Conservation (phyloP, 2,329 filamentous ascomycete genomes). For the Colletotrichum falcatum region DNA sequence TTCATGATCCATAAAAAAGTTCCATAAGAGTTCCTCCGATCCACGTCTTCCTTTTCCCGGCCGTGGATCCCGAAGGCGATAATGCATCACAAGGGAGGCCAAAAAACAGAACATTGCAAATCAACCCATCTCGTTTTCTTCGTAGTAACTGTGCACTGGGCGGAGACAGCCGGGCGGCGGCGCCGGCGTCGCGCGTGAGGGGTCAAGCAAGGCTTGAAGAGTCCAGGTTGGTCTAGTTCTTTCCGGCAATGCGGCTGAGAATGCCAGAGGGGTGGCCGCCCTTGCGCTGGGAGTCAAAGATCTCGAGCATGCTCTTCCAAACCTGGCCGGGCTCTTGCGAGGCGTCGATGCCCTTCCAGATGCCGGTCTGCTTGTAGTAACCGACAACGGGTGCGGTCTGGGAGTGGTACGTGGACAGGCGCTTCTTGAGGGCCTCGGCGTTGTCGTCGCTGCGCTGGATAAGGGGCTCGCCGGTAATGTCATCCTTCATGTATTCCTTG, state of each 20-base stretch:
- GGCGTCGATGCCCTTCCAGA: slow-evolving; percentile 96
- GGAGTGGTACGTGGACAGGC: slow-evolving; percentile 89
- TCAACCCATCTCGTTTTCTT: slow-evolving; percentile 8
- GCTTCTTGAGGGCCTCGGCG: slow-evolving; percentile 94
- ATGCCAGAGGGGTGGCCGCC: slow-evolving; percentile 52
- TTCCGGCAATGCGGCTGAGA: slow-evolving; percentile 52
- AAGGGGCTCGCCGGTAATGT: slow-evolving; percentile 94
- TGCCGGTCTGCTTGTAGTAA: slow-evolving; percentile 97
- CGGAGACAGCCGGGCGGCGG: background rate
- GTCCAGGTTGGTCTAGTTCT: slow-evolving; percentile 45
- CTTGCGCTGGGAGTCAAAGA: slow-evolving; percentile 69
- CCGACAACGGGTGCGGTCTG: slow-evolving; percentile 93
- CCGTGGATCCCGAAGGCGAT: slow-evolving; percentile 6
- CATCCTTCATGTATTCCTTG: slow-evolving; percentile 93
- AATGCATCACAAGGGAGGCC: slow-evolving; percentile 2
- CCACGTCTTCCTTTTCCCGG: slow-evolving; percentile 26
- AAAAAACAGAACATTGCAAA: slow-evolving; percentile 6
- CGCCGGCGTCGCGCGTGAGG: slow-evolving; percentile 1
- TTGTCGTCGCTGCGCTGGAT: slow-evolving; percentile 98
- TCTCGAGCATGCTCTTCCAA: slow-evolving; percentile 90
- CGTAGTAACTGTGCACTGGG: slow-evolving; percentile 4
- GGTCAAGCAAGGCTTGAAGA: slow-evolving; percentile 1
- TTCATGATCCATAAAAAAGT: slow-evolving; percentile 39
- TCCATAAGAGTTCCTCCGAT: slow-evolving; percentile 36
- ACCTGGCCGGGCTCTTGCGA: slow-evolving; percentile 96